A percentile compares a stretch with the other conserved stretches of the same genome.
Evolutionary conservation across 2,329 filamentous ascomycete species (phyloP).

Genomic region (Colletotrichum liaoningense): DNA sequence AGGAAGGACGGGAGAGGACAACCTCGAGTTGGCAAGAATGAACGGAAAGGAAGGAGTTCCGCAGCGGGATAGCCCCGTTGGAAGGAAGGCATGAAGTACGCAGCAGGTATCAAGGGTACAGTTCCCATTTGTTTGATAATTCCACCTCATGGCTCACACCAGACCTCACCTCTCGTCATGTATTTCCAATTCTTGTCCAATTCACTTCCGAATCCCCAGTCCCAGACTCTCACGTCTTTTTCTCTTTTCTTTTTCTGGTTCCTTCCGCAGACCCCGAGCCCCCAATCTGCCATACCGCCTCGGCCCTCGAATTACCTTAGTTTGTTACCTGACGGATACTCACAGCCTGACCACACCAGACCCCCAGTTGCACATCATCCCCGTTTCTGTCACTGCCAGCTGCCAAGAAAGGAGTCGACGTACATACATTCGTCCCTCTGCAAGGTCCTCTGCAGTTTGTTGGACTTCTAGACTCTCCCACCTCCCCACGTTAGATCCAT

Average conservation of each 20-base stretch:
- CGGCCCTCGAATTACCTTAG: too few relatives aligned
- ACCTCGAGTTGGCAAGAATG: not conserved
- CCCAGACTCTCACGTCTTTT: too few relatives aligned
- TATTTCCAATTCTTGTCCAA: not conserved
- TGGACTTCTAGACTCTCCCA: not conserved
- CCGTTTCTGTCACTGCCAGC: not conserved
- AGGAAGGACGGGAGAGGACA: too few relatives aligned
- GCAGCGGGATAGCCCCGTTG: too few relatives aligned
- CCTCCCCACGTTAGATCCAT: not conserved
- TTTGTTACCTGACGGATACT: too few relatives aligned
- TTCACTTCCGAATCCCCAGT: not conserved
- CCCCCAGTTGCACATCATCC: too few relatives aligned
- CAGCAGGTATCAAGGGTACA: not conserved
- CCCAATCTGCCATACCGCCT: not conserved
- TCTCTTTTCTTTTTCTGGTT: not conserved
- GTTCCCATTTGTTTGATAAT: not conserved
- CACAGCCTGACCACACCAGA: too few relatives aligned
- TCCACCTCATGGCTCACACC: too few relatives aligned
- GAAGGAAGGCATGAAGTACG: not conserved
- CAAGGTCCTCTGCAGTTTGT: not conserved
- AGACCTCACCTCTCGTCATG: too few relatives aligned
- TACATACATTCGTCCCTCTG: not conserved
- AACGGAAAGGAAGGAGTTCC: not conserved
- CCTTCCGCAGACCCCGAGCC: not conserved
- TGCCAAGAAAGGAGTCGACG: not conserved